Evolutionary conservation across 192 early-diverging fungal genomes (phyloP).

Genomic region (Linnemannia exigua): DNA sequence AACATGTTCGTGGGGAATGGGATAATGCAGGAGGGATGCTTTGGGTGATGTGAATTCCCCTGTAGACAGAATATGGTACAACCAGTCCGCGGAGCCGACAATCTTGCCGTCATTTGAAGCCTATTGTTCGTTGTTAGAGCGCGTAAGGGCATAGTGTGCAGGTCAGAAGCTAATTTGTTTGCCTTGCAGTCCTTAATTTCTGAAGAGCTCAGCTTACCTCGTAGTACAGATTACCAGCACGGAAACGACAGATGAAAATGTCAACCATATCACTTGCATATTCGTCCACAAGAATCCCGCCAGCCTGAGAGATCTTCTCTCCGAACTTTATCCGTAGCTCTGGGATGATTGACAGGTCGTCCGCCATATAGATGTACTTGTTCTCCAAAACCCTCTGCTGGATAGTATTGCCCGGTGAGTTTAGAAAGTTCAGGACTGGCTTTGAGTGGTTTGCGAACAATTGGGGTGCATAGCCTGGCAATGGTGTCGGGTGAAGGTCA

Average conservation of each 20-base stretch:
- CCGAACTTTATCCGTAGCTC: constrained; percentile 17
- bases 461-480: constrained; percentile 8
- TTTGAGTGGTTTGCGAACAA: constrained; percentile 36
- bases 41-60: constrained; percentile 59
- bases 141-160: neutral
- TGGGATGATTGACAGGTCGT: constrained; percentile 26
- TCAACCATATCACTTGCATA: constrained; percentile 34
- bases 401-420: constrained; percentile 3
- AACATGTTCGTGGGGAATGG: constrained; percentile 61
- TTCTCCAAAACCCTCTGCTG: constrained; percentile 10
- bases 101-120: constrained; percentile 59
- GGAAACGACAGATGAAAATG: constrained; percentile 51
- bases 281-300: constrained; percentile 26
- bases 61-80: constrained; percentile 60
- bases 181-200: neutral
- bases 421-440: constrained; percentile 28
- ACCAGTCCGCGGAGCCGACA: constrained; percentile 67
- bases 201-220: constrained; percentile 21
- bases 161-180: neutral
- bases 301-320: constrained; percentile 33
- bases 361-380: constrained; percentile 15
- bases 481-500: neutral
- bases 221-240: constrained; percentile 31
- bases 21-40: constrained; percentile 67
- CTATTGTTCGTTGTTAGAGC: neutral